phyloP scores from a whole-genome alignment of 768 basidiomycete species.

The Amanita rubescens region DNA sequence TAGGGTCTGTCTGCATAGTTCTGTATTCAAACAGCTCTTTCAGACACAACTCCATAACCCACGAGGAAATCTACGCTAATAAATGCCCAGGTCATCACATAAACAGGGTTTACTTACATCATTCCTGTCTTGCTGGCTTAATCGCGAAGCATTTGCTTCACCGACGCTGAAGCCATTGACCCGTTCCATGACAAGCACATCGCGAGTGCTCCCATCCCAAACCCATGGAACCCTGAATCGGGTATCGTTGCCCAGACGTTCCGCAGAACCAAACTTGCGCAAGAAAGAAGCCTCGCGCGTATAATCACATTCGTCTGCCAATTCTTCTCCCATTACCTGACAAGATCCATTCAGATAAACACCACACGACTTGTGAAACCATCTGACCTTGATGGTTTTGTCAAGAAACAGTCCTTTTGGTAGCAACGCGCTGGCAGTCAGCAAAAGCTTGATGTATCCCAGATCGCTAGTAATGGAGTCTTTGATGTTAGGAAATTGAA shows the following conservation, averaged over 20 bases:
- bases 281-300: constrained; percentile 71
- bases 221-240: constrained; percentile 84
- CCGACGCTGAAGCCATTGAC: constrained; percentile 80
- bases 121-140: constrained; percentile 61
- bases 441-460: constrained; percentile 73
- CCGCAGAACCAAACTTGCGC: constrained; percentile 45
- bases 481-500: constrained; percentile 92
- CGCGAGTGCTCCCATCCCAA: constrained; percentile 72
- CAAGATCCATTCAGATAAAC: background rate
- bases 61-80: constrained; percentile 62
- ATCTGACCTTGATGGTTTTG: constrained; percentile 63
- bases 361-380: background rate
- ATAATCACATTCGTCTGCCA: constrained; percentile 93
- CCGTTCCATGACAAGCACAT: constrained; percentile 85
- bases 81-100: background rate
- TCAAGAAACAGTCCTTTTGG: constrained; percentile 90
- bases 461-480: constrained; percentile 85
- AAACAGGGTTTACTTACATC: constrained; percentile 41
- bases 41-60: constrained; percentile 80
- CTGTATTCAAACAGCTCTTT: constrained; percentile 87
- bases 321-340: constrained; percentile 84
- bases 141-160: constrained; percentile 42
- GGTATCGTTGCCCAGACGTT: constrained; percentile 45
- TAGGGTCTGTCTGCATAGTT: constrained; percentile 97
- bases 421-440: constrained; percentile 73